Conservation (phyloP, 2,329 filamentous ascomycete species). For the Claviceps fusiformis region DNA sequence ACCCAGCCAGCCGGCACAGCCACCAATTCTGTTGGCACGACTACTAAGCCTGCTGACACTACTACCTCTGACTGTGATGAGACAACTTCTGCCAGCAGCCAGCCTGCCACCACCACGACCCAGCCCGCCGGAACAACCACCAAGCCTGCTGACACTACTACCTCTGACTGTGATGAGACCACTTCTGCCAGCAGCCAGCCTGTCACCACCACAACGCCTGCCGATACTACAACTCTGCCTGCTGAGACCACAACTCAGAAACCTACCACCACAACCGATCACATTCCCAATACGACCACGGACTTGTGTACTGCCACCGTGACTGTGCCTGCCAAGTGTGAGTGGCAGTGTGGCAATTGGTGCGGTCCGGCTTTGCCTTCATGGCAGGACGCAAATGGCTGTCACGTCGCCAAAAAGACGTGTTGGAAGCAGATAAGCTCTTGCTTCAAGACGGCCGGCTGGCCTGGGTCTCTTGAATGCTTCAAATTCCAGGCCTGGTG, state of each 20-base stretch:
- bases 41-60: too few relatives aligned
- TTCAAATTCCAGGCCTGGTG: slow-evolving; percentile 39
- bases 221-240: neutral
- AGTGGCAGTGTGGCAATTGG: slow-evolving; percentile 42
- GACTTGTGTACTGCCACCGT: slow-evolving; percentile 35
- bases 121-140: neutral
- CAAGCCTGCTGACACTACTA: neutral
- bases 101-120: neutral
- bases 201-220: neutral
- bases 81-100: too few relatives aligned
- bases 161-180: neutral
- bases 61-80: too few relatives aligned
- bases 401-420: slow-evolving; percentile 27
- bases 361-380: slow-evolving; percentile 35
- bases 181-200: neutral
- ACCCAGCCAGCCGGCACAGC: too few relatives aligned
- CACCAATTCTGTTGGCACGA: too few relatives aligned
- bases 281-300: slow-evolving; percentile 18
- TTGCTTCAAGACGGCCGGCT: slow-evolving; percentile 39
- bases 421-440: slow-evolving; percentile 33
- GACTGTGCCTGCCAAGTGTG: slow-evolving; percentile 32
- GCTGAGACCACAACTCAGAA: neutral
- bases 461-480: slow-evolving; percentile 34
- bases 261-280: slow-evolving; percentile 10
- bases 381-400: slow-evolving; percentile 29